Evolutionary conservation across 495 filamentous ascomycete species (phyloP), one percentile per base, ranked within the genome.

Genomic region (Penicillium cosmopolitanum): DNA sequence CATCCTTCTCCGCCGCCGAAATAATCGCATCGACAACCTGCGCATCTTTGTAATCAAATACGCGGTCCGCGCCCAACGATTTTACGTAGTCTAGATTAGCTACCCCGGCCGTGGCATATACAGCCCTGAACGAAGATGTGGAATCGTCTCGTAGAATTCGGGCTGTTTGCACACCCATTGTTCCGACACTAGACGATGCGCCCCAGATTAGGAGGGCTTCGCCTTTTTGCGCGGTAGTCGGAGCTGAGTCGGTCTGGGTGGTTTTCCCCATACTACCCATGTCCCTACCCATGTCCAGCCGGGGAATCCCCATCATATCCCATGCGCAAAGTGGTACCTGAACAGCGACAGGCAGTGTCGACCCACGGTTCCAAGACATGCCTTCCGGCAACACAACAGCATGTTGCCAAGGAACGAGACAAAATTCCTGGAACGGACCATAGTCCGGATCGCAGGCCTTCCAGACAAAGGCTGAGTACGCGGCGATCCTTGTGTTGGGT

Each of bases 31-130:
- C 66, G 31, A 82, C 77, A 12, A 83, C 80, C 9, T 60, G 31
- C 16, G 71, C 46, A 0, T 78, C 71, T n/a, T 75, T 76, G 48
- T 84, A 81, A 55, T 84, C 77, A 54, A 84, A 84, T 0, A 80
- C 72, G 25, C 69, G 62, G n/a, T 69, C 71, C 15, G 82, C 83
- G 5, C 82, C 83, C 7, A 85, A 58, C 0, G 68, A 71, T 42
- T 58, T 67, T n/a, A 84, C 57, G 42, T 78, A 82, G 2, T 58
- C 56, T n/a, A 73, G 64, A 64, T 85, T 74, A 55, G 68, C 69
- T 19, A 62, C 34, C 18, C 82, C 79, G n/a, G 80, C 80, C 8
- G 80, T 80, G 8, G 74, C 81, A 43, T 81, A 83, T 10, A 73
- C 71, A 9, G 72, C 72, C 0, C 63, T 69, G 47, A 75, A 67